Conservation (phyloP, 257 asterid species). For the Haberlea rhodopensis region DNA sequence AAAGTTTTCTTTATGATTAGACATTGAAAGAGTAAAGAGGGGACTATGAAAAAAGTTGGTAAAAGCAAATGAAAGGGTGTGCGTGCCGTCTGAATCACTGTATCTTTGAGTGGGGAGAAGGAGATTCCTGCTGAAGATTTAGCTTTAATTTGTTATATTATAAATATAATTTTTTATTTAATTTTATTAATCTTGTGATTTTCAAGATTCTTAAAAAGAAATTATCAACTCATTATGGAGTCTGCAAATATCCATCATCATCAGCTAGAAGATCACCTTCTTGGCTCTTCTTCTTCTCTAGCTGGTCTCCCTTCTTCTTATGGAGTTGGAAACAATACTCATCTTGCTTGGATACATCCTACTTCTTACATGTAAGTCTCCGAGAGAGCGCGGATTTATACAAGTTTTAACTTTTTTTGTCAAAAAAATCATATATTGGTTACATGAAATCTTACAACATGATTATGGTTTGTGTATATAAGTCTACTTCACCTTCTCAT, state of each 20-base stretch:
- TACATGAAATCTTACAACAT: neutral
- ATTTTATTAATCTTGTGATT: conserved; percentile 69
- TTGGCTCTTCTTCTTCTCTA: conserved; percentile 40
- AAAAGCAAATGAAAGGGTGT: conserved; percentile 34
- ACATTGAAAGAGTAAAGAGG: conserved; percentile 64
- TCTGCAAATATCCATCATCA: conserved; percentile 60
- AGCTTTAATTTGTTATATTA: conserved; percentile 16
- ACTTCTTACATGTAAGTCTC: conserved; percentile 51
- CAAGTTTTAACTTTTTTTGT: too few relatives aligned
- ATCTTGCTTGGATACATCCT: conserved; percentile 54
- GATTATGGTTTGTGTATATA: neutral
- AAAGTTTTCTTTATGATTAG: conserved; percentile 52
- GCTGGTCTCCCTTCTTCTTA: conserved; percentile 35
- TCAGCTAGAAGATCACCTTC: conserved; percentile 52
- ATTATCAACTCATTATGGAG: conserved; percentile 59
- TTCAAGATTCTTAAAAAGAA: conserved; percentile 53
- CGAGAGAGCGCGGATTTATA: too few relatives aligned
- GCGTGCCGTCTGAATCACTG: conserved; percentile 51
- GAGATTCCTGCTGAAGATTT: conserved; percentile 26
- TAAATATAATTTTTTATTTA: conserved; percentile 16
- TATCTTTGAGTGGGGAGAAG: conserved; percentile 30
- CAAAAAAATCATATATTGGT: neutral
- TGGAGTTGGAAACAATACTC: conserved; percentile 37
- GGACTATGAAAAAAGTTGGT: conserved; percentile 42
- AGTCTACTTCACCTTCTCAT: too few relatives aligned